Evolutionary conservation across 345 rosid species (phyloP).

Genomic region (Kernera saxatilis): DNA sequence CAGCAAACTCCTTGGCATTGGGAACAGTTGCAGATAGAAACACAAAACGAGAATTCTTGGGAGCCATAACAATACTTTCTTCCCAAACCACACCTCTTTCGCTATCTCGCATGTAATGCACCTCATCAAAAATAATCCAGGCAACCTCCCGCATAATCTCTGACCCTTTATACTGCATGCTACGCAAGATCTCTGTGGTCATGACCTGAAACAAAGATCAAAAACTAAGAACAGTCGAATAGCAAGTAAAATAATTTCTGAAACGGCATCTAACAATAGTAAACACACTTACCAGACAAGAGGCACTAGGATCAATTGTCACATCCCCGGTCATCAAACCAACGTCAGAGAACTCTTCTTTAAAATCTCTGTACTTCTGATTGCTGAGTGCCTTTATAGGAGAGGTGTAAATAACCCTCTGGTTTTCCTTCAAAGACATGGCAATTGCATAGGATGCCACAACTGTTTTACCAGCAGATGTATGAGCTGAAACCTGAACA

Average conservation of each 20-base stretch:
- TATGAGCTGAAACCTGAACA: constrained; percentile 91
- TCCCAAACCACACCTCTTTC: constrained; percentile 99
- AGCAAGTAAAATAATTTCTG: not conserved
- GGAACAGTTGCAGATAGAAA: constrained; percentile 98
- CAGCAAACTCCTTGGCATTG: constrained; percentile 98
- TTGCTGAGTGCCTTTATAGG: constrained; percentile 98
- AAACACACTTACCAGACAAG: constrained; percentile 63
- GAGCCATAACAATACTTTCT: constrained; percentile 99
- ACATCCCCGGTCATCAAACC: constrained; percentile 99
- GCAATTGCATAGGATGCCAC: constrained; percentile 95
- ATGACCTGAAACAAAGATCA: constrained; percentile 56
- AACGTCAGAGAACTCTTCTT: constrained; percentile 94
- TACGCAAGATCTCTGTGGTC: constrained; percentile 99
- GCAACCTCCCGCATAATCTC: constrained; percentile 93
- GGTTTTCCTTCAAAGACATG: constrained; percentile 80
- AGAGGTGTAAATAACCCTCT: constrained; percentile 89
- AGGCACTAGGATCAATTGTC: constrained; percentile 92
- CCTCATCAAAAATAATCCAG: constrained; percentile 96
- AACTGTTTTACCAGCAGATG: constrained; percentile 98
- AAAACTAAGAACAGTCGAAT: constrained; percentile 20
- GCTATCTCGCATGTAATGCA: constrained; percentile 98
- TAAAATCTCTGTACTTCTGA: constrained; percentile 94
- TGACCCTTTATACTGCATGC: constrained; percentile 96
- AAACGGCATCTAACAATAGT: not conserved
- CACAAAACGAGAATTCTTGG: constrained; percentile 83